These are phyloP conservation scores for Buxus sempervirens DNA, from an alignment of 164 flowering plant species.

Conservation along the genomic window DNA sequence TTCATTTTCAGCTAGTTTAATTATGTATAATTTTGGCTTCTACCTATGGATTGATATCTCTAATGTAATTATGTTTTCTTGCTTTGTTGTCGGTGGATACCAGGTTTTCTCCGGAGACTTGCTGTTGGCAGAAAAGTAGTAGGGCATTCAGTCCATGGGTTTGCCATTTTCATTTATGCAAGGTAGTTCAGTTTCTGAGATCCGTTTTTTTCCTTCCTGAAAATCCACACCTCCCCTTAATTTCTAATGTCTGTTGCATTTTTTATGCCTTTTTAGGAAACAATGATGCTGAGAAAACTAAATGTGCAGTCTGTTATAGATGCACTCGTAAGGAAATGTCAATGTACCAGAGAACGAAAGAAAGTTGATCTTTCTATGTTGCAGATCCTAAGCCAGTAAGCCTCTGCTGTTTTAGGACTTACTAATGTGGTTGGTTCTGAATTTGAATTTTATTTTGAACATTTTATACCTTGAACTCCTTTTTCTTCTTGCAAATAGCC, in stretches of 20 bases:
- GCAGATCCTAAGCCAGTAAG: slow-evolving; percentile 55
- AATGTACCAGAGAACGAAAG: slow-evolving; percentile 12
- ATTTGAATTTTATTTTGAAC: neutral
- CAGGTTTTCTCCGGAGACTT: slow-evolving; percentile 46
- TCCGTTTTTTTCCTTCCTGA: neutral
- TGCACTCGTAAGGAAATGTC: slow-evolving; percentile 40
- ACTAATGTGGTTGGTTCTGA: neutral
- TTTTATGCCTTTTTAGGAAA: slow-evolving; percentile 36
- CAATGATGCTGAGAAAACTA: slow-evolving; percentile 40
- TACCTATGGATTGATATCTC: neutral
- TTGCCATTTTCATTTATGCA: slow-evolving; percentile 69
- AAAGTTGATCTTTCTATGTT: slow-evolving; percentile 40
- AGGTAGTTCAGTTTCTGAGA: slow-evolving; percentile 42
- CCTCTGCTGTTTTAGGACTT: neutral
- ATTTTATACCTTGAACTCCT: neutral
- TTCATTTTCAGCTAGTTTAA: neutral
- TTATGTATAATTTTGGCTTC: neutral
- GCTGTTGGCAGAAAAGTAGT: slow-evolving; percentile 6
- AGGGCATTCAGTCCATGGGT: slow-evolving; percentile 60
- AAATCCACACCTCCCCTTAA: too few relatives aligned
- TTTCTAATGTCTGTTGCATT: neutral
- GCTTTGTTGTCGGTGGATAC: slow-evolving; percentile 14
- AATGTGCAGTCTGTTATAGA: slow-evolving; percentile 43
- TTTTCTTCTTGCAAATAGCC: neutral
- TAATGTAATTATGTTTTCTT: neutral